These are phyloP conservation scores for Xerocomellus intermedius DNA, from an alignment of 768 basidiomycete species.

Conservation along the genomic window DNA sequence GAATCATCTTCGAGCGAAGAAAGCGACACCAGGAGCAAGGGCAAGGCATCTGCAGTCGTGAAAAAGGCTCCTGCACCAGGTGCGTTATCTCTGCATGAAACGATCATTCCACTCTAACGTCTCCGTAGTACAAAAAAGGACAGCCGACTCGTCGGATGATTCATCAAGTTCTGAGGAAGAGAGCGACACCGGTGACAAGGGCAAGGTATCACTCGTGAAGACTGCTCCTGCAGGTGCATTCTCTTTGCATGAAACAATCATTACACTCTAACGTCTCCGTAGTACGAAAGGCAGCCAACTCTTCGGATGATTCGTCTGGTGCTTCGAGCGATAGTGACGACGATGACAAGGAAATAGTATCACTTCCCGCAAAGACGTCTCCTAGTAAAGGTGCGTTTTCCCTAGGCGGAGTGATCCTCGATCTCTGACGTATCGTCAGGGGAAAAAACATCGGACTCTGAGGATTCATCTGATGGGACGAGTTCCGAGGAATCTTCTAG, in stretches of 20 bases:
- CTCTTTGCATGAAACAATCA: neutral
- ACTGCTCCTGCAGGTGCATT: constrained; percentile 34
- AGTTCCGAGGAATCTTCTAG: constrained; percentile 15
- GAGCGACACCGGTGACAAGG: neutral
- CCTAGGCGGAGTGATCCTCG: neutral
- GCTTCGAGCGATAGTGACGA: neutral
- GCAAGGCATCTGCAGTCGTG: constrained; percentile 32
- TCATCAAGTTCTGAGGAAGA: constrained; percentile 21
- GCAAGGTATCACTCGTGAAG: constrained; percentile 35
- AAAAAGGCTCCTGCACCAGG: constrained; percentile 42
- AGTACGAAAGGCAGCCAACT: neutral
- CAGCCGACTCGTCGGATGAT: neutral
- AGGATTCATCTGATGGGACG: constrained; percentile 5
- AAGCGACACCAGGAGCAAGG: neutral
- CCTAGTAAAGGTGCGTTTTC: constrained; percentile 31
- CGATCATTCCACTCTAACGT: neutral
- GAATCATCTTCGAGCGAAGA: constrained; percentile 11
- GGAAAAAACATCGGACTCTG: neutral
- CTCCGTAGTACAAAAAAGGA: neutral
- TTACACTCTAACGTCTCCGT: neutral
- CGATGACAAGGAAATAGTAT: neutral
- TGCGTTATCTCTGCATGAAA: neutral
- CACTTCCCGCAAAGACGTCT: constrained; percentile 43
- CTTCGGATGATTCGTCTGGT: neutral
- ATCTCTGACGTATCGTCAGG: neutral